Percentiles rank a stretch among this genome's conserved stretches.
Conservation (phyloP, 1,139 yeast species). For the Hyphopichia pseudoburtonii region DNA sequence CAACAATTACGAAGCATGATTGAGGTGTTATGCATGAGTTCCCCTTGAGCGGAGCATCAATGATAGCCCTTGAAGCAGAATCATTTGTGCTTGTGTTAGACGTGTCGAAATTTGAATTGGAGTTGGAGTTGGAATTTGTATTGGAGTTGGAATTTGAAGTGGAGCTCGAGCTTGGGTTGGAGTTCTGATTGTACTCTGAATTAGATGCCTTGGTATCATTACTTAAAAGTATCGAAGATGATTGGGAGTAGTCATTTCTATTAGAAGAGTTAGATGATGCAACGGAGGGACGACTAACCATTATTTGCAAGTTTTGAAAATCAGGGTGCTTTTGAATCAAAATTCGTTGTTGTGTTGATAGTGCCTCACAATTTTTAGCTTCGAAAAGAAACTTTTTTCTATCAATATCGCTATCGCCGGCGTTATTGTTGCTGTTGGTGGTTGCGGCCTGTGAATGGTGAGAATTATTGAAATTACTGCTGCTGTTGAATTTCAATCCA, state of each 20-base stretch:
- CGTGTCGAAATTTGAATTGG: conserved; percentile 2
- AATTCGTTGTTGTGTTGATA: conserved; percentile 37
- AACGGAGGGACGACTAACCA: conserved; percentile 39
- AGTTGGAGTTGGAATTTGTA: conserved; percentile 1
- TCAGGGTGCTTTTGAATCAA: conserved; percentile 30
- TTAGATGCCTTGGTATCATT: conserved; percentile 15
- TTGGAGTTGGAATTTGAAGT: conserved; percentile 3
- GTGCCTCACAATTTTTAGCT: conserved; percentile 34
- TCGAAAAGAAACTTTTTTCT: conserved; percentile 15
- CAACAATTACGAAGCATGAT: conserved; percentile 40
- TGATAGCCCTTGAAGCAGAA: no score
- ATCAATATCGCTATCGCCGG: conserved; percentile 4
- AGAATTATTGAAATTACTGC: conserved; percentile 5
- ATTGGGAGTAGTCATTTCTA: conserved; percentile 34
- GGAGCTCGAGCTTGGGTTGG: background rate
- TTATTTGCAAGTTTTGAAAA: conserved; percentile 32
- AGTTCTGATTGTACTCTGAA: background rate
- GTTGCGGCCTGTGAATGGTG: no score
- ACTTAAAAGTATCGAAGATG: conserved; percentile 37
- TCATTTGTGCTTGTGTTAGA: no score
- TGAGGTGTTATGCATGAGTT: conserved; percentile 20
- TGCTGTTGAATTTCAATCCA: conserved; percentile 36
- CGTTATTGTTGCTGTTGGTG: background rate
- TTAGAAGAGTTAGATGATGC: conserved; percentile 10
- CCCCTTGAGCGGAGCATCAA: background rate